Base-by-base conservation (phyloP, 1,284 basidiomycete genomes). In the Cystobasidium slooffiae region DNA sequence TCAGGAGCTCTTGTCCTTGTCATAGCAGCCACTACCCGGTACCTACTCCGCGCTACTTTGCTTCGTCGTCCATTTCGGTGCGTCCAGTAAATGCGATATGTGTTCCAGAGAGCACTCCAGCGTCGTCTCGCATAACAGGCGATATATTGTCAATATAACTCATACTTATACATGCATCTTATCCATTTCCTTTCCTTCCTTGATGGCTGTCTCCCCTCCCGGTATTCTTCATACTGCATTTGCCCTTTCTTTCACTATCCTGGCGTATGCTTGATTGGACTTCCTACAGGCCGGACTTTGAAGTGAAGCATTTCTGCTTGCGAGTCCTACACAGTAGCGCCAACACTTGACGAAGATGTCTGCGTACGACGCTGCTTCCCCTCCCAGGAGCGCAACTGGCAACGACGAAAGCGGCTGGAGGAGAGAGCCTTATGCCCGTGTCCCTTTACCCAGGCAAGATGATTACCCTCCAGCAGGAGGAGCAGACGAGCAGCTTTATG, bases 381-480 rank as follows among this genome's bases (percentile, higher is more conserved):
- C 64, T 39, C 64, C 64, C 8, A 22, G 61, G 51, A 51, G 37
- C 51, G 64, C 64, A 43, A 53, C 49, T 16, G 64, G 39, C 47
- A 43, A 47, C 39, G 49, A 51, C n/a, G 64, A 66, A 24, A 51
- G 51, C n/a, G 41, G 56, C 6, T 59, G 56, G 56, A 59, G 56
- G 56, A 59, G 64, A 22, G 64, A 66, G 43, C 64, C 51, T 47
- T 66, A 66, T 31, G 64, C 64, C 18, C 47, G 64, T 46, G 64
- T 53, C 9, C 64, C 64, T 22, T 66, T 47, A 20, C 64, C 64
- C 10, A 51, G 64, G 20, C 61, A 49, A 9, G 61, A 63, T 24
- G 61, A 63, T 24, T 63, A 63, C 18, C 41, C 49, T 9, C 49
- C 39, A 6, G 37, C 49, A 41, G 64, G 64, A 53, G 64, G 49